phyloP scores from a whole-genome alignment of 768 basidiomycete species.

The Chalciporus pseudorubinellus region DNA sequence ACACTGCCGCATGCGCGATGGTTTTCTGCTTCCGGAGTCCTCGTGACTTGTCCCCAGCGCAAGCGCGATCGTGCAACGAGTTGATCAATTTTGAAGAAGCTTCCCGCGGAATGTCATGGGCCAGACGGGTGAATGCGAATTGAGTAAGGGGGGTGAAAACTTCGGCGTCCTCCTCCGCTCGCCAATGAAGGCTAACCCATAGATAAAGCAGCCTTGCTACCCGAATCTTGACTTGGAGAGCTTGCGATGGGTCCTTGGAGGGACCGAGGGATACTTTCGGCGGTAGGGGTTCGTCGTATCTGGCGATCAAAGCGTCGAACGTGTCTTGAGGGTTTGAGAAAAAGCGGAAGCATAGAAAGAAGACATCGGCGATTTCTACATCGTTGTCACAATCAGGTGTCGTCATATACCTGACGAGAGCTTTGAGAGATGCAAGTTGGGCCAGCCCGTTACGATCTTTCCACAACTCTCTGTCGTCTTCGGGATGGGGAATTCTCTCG shows the following conservation, averaged over 20 bases:
- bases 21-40: constrained; percentile 29
- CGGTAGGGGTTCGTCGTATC: constrained; percentile 43
- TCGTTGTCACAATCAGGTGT: constrained; percentile 40
- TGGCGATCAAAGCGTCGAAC: constrained; percentile 41
- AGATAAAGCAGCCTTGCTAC: constrained; percentile 57
- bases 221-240: constrained; percentile 51
- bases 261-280: constrained; percentile 15
- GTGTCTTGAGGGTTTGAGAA: constrained; percentile 54
- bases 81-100: constrained; percentile 28
- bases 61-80: constrained; percentile 30
- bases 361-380: constrained; percentile 45
- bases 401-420: constrained; percentile 46
- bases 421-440: constrained; percentile 38
- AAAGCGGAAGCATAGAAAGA: constrained; percentile 72
- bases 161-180: constrained; percentile 44
- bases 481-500: constrained; percentile 30
- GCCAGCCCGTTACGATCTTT: constrained; percentile 25
- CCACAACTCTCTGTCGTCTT: constrained; percentile 30
- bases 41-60: constrained; percentile 18
- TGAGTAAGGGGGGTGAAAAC: constrained; percentile 32
- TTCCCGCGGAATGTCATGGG: constrained; percentile 28
- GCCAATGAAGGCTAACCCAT: constrained; percentile 78
- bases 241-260: constrained; percentile 40
- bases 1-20: constrained; percentile 21
- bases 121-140: constrained; percentile 32